Evolutionary conservation across 2,329 filamentous ascomycete species (phyloP).

Genomic region (Alternaria triticina): DNA sequence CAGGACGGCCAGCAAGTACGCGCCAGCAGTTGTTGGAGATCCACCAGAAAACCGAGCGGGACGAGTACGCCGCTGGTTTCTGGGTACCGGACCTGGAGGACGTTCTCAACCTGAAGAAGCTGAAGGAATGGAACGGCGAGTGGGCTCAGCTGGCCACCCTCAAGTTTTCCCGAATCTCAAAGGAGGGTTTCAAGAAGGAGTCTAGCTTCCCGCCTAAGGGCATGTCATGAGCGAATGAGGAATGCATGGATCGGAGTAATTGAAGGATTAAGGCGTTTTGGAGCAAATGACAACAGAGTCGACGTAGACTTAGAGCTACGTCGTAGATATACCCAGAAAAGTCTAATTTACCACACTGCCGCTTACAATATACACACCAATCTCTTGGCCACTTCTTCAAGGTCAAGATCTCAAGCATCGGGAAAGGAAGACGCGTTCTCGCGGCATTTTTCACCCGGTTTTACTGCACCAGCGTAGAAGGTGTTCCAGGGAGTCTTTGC

Average conservation of each 20-base stretch:
- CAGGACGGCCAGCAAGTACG: conserved; percentile 78
- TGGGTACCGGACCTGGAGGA: conserved; percentile 82
- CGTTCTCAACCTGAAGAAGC: conserved; percentile 66
- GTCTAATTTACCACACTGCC: not conserved
- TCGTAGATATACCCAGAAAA: not conserved
- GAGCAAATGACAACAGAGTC: not conserved
- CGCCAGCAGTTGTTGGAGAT: conserved; percentile 79
- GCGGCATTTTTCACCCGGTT: too few relatives aligned
- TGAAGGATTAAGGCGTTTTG: not conserved
- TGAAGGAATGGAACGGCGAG: conserved; percentile 79
- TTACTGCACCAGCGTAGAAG: too few relatives aligned
- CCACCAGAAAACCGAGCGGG: conserved; percentile 72
- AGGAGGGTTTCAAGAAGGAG: conserved; percentile 67
- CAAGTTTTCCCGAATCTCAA: conserved; percentile 76
- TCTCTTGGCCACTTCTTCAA: not conserved
- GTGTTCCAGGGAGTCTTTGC: not conserved
- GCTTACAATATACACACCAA: not conserved
- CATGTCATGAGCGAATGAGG: conserved; percentile 36
- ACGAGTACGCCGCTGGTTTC: conserved; percentile 84
- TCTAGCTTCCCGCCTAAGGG: conserved; percentile 77
- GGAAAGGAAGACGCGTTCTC: not conserved
- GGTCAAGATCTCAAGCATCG: not conserved
- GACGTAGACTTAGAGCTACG: not conserved
- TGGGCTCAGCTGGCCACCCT: conserved; percentile 82
- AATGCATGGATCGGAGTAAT: not conserved